Base-by-base conservation (phyloP, 805 yeast genomes). In the Grigorovia transvaalensis region DNA sequence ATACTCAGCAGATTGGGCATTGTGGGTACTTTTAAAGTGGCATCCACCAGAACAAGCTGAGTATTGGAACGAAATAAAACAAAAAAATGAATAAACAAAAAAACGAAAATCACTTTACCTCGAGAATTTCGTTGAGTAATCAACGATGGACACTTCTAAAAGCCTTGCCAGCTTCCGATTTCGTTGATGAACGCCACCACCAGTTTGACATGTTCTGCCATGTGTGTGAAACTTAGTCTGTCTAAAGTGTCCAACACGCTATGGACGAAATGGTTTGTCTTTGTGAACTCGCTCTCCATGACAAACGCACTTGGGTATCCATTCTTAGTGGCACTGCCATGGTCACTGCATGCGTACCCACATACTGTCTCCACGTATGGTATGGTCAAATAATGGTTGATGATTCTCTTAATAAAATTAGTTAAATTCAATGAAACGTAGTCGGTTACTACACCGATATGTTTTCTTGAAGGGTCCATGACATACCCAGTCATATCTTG, bases 271-370 rank as follows among this genome's bases (percentile, higher is more conserved):
- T 82, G 84, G 67, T 80, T 82, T 3, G 81, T 74, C 56, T 74
- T 74, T 51, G 78, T 75, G 66, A 88, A 76, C 52, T 77, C 84
- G 45, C 88, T 76, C 67, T 93, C 99, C 56, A 85, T 79, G 46
- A 88, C 85, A 67, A 88, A 86, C 35, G 88, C 79, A 9, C 88
- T 77, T 4, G 97, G 97, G 68, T 74, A 88, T 0, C 97, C 97
- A 59, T 78, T 79, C 63, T 84, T 81, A 49, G 81, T 67, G 0
- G 96, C 96, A 47, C 95, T 81, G 5, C 93, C 84, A 67, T 89
- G 96, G 70, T 91, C 98, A 17, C 95, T 84, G 68, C 98, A 90
- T 0, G 95, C 93, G 62, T 89, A 88, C 1, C 96, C 96, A 70
- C 97, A 91, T 52, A 72, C 58, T 12, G 95, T 84, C 59, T 85